Base-by-base conservation (phyloP, 176 grass and related monocot species). In the Zea luxurians region DNA sequence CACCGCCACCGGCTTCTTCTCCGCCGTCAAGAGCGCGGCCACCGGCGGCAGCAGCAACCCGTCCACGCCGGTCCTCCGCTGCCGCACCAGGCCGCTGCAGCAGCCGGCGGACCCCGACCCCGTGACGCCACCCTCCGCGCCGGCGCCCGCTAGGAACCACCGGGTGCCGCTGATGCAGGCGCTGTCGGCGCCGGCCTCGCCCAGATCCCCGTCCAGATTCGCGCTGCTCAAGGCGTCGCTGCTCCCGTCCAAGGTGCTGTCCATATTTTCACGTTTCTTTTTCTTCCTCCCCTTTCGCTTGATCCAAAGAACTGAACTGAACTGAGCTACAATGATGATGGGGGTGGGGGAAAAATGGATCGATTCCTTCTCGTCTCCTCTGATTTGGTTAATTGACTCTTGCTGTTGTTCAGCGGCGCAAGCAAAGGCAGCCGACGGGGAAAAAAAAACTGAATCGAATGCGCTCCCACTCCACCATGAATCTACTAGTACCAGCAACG, bases 141-240 rank as follows among this genome's bases (percentile, higher is more conserved):
- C 73, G 21, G 37, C 55, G 61, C 15, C 78, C 8, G 37, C 60
- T 2, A 48, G 80, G 58, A 86, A 86, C 62, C 46, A 86, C 62
- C 52, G 83, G 36, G n/a, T 83, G 68, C 80, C 85, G 65, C 81
- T 92, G 83, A 47, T 89, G 69, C 85, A 94, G 87, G 83, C 85
- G 17, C 77, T 81, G 9, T 92, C 89, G 20, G 89, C 86, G 62
- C 92, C 96, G 9, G 81, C 91, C 1, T 98, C 96, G n/a, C 92
- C 96, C 55, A 88, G 96, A 88, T 92, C 96, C 52, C 96, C 89
- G 0, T 98, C 92, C 71, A 87, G 84, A 78, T 99, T 99, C 77
- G 87, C 87, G 36, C 87, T 92, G 62, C 78, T 99, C 78, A 99
- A 99, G 89, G 84, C 87, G 2, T 90, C 93, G 54, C 83, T 96